These are phyloP conservation scores for Leccinum subspadiceum DNA, from an alignment of 1,284 basidiomycete genomes.

Conservation along the genomic window DNA sequence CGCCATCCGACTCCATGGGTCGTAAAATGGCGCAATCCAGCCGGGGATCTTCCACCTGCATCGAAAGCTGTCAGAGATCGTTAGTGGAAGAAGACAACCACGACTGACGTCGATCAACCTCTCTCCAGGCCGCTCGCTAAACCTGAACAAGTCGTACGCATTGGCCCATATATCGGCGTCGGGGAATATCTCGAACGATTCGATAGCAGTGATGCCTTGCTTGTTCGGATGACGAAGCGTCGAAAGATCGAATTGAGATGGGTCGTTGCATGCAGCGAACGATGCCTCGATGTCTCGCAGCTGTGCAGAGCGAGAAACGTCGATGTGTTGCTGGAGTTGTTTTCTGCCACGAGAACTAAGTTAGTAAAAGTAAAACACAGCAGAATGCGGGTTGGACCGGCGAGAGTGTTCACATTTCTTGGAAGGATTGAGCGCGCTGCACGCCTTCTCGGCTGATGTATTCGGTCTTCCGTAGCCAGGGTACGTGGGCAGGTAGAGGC, in stretches of 20 bases:
- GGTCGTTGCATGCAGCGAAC: conserved; percentile 64
- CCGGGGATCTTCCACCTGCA: conserved; percentile 69
- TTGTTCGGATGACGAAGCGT: conserved; percentile 79
- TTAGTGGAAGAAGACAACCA: neutral
- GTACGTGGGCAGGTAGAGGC: conserved; percentile 61
- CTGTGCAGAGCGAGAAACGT: conserved; percentile 79
- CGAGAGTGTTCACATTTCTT: conserved; percentile 52
- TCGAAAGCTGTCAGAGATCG: conserved; percentile 2
- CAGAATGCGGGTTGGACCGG: neutral
- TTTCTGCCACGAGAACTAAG: conserved; percentile 38
- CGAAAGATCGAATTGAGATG: conserved; percentile 49
- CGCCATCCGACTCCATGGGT: conserved; percentile 82
- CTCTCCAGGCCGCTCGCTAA: conserved; percentile 86
- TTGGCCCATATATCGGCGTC: conserved; percentile 89
- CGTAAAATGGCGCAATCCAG: conserved; percentile 83
- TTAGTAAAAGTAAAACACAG: neutral
- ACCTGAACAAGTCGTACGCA: conserved; percentile 85
- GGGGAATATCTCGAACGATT: conserved; percentile 84
- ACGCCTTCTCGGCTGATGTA: conserved; percentile 73
- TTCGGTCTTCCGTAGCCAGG: conserved; percentile 89
- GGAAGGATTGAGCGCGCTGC: conserved; percentile 43
- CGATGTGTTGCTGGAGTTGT: conserved; percentile 54
- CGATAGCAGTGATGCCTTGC: conserved; percentile 71
- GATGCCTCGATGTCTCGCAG: conserved; percentile 81
- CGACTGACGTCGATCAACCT: conserved; percentile 56